Conservation (phyloP, 345 rosid species). For the Erodium maritimum region DNA sequence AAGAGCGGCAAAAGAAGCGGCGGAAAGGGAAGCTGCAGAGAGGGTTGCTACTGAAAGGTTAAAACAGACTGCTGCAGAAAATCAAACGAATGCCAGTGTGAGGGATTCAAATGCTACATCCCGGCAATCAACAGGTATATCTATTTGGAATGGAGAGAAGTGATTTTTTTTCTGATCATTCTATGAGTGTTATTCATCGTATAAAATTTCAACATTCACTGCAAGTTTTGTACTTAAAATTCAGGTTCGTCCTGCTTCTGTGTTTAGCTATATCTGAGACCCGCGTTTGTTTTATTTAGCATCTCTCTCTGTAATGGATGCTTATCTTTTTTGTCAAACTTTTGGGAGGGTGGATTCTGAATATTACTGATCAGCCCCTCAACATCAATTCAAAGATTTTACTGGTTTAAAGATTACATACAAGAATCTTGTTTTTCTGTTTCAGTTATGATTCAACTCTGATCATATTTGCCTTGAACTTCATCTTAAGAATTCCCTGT, state of each 20-base stretch:
- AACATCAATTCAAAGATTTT: too few species aligned
- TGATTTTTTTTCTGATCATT: background rate
- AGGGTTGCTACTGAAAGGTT: slow-evolving; percentile 37
- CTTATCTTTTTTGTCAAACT: too few species aligned
- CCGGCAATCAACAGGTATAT: slow-evolving; percentile 22
- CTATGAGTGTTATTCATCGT: background rate
- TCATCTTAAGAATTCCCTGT: too few species aligned
- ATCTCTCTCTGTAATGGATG: too few species aligned
- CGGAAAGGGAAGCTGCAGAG: slow-evolving; percentile 46
- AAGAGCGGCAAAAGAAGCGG: slow-evolving; percentile 51
- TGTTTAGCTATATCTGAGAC: too few species aligned
- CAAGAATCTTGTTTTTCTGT: background rate
- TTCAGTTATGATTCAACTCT: background rate
- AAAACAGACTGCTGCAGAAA: slow-evolving; percentile 18
- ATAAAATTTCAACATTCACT: background rate
- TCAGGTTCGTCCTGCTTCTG: too few species aligned
- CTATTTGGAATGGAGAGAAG: background rate
- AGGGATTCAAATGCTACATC: slow-evolving; percentile 3
- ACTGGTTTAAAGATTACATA: too few species aligned
- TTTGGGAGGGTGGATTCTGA: too few species aligned
- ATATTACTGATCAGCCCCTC: too few species aligned
- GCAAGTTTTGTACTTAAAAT: background rate
- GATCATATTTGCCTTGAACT: too few species aligned
- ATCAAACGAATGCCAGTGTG: slow-evolving; percentile 18
- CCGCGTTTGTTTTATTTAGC: too few species aligned